These are phyloP conservation scores for Ilyonectria mors-panacis DNA, from an alignment of 2,329 filamentous ascomycete genomes.

Conservation along the genomic window DNA sequence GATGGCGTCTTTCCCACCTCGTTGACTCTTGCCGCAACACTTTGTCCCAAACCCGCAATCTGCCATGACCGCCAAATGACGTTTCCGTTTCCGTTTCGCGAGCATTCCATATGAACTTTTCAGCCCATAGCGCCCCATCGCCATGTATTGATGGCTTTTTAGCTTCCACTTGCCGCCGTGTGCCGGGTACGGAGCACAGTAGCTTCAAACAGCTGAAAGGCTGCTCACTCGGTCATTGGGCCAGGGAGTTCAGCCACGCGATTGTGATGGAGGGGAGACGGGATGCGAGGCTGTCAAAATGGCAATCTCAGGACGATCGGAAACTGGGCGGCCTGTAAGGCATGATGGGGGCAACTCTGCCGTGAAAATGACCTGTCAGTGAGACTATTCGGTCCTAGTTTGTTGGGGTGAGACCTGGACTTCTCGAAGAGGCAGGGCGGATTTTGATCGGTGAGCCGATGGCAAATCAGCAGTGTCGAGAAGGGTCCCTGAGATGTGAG, in stretches of 20 bases:
- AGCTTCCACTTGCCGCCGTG: neutral
- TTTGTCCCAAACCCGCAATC: constrained; percentile 8
- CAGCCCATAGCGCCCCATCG: neutral
- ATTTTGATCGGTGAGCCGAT: constrained; percentile 14
- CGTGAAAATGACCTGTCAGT: constrained; percentile 32
- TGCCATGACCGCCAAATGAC: neutral
- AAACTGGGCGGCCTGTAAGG: constrained; percentile 2
- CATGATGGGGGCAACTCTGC: constrained; percentile 6
- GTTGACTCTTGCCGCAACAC: constrained; percentile 14
- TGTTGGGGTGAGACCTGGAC: constrained; percentile 18
- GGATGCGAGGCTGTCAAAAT: neutral
- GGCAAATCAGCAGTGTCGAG: constrained; percentile 8
- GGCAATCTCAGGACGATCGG: neutral
- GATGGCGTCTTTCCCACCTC: constrained; percentile 13
- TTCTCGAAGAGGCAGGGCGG: constrained; percentile 15
- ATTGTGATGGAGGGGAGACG: neutral
- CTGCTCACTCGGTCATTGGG: neutral
- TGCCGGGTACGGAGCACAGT: neutral
- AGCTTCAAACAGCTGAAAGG: neutral
- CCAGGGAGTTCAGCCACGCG: constrained; percentile 4
- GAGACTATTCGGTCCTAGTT: constrained; percentile 20
- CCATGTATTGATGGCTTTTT: neutral
- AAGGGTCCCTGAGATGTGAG: neutral
- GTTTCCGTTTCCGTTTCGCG: constrained; percentile 18
- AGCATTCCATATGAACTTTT: constrained; percentile 25